phyloP scores from a whole-genome alignment of 225 moss, liverwort and hornwort genomes.

The Pseudoscleropodium purum region DNA sequence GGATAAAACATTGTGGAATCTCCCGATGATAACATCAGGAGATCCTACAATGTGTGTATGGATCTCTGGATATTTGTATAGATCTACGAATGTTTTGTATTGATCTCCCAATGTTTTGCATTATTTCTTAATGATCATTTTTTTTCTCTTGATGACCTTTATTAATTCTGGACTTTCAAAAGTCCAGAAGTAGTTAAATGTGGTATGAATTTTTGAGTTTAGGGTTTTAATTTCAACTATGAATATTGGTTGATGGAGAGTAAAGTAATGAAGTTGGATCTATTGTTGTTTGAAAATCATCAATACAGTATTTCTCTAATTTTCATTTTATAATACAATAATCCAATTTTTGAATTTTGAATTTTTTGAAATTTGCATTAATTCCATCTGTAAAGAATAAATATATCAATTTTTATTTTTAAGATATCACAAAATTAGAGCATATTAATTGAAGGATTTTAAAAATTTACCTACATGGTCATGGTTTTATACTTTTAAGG shows the following conservation, averaged over 20 bases:
- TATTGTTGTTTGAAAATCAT: neutral
- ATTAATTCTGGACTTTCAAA: no score
- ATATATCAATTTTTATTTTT: neutral
- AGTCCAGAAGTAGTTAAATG: no score
- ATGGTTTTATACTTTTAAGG: neutral
- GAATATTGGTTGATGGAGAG: neutral
- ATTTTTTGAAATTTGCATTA: neutral
- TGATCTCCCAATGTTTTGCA: no score
- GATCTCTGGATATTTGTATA: no score
- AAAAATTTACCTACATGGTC: neutral
- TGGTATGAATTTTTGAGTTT: neutral
- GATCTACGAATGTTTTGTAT: no score
- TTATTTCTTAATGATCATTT: no score
- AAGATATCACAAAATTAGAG: neutral
- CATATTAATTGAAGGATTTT: neutral
- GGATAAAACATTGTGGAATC: no score
- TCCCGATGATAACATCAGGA: no score
- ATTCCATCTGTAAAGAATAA: neutral
- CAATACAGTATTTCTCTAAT: neutral
- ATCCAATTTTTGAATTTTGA: neutral
- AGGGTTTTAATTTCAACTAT: neutral
- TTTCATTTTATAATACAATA: neutral
- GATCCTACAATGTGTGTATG: no score
- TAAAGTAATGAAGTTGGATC: neutral
- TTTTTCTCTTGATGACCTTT: no score